Conservation (phyloP, 257 asterid genomes). For the Rauvolfia tetraphylla region DNA sequence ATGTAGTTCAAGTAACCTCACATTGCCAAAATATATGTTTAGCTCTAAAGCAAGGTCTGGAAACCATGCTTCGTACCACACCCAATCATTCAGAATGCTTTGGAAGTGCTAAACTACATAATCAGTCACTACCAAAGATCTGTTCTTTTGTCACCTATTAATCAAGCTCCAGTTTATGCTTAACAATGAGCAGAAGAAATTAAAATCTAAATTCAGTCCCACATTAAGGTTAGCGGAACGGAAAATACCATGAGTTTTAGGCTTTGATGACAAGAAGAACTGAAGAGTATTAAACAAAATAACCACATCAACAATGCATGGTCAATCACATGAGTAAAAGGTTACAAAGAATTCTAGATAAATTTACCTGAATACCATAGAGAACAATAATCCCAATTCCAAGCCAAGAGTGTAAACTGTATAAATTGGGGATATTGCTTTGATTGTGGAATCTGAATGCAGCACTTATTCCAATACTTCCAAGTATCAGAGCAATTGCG, state of each 20-base stretch:
- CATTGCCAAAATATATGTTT: background rate
- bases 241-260: background rate
- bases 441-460: conserved; percentile 93
- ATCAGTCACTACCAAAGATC: background rate
- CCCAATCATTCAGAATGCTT: background rate
- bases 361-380: conserved; percentile 82
- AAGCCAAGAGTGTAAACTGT: conserved; percentile 96
- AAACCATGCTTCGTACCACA: background rate
- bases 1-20: background rate
- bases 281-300: background rate
- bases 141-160: background rate
- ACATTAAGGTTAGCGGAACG: background rate
- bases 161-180: background rate
- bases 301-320: background rate
- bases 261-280: background rate
- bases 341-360: background rate
- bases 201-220: background rate
- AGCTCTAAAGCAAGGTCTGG: background rate
- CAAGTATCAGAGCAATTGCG: conserved; percentile 74
- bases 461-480: conserved; percentile 68
- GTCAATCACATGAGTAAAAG: background rate
- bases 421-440: conserved; percentile 77
- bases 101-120: background rate
- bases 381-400: conserved; percentile 75
- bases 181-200: background rate